Percentiles rank a stretch among this genome's conserved stretches.
Evolutionary conservation across 192 early-diverging fungal genomes (phyloP).

Genomic region (Coemansia sp.): DNA sequence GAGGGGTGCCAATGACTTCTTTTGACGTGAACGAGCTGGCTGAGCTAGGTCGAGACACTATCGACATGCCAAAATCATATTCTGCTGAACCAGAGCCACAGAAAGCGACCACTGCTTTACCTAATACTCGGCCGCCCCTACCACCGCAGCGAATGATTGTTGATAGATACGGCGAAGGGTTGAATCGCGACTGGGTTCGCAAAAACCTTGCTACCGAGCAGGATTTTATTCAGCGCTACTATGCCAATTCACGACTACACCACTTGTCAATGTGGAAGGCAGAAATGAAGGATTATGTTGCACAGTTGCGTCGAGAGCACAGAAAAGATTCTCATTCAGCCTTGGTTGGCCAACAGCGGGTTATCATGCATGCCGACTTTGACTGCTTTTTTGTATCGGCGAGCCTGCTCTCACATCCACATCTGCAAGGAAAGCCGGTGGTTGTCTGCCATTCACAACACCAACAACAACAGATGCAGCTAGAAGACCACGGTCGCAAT

Average conservation of each 20-base stretch:
- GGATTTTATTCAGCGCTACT: slow-evolving; percentile 64
- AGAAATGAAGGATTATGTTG: slow-evolving; percentile 65
- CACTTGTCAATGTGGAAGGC: slow-evolving; percentile 78
- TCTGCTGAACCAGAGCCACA: not conserved
- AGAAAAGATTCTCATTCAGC: not conserved
- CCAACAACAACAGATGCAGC: slow-evolving; percentile 20
- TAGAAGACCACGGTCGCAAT: not conserved
- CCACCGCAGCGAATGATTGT: slow-evolving; percentile 9
- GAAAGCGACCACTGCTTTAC: not conserved
- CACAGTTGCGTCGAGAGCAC: slow-evolving; percentile 16
- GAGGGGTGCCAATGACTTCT: not conserved
- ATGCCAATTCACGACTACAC: slow-evolving; percentile 71
- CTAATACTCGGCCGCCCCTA: not conserved
- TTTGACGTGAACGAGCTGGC: not conserved
- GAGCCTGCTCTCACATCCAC: slow-evolving; percentile 65
- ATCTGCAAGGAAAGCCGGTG: slow-evolving; percentile 65
- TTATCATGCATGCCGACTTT: slow-evolving; percentile 84
- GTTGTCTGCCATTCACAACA: slow-evolving; percentile 63
- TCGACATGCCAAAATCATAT: not conserved
- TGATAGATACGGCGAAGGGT: slow-evolving; percentile 35
- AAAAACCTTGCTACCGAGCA: slow-evolving; percentile 38
- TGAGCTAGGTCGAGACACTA: not conserved
- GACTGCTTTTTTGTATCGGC: slow-evolving; percentile 95
- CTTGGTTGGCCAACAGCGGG: slow-evolving; percentile 4
- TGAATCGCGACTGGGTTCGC: slow-evolving; percentile 44